These are phyloP conservation scores for Rhizopogon roseolus DNA, from an alignment of 768 basidiomycete genomes.

Conservation along the genomic window DNA sequence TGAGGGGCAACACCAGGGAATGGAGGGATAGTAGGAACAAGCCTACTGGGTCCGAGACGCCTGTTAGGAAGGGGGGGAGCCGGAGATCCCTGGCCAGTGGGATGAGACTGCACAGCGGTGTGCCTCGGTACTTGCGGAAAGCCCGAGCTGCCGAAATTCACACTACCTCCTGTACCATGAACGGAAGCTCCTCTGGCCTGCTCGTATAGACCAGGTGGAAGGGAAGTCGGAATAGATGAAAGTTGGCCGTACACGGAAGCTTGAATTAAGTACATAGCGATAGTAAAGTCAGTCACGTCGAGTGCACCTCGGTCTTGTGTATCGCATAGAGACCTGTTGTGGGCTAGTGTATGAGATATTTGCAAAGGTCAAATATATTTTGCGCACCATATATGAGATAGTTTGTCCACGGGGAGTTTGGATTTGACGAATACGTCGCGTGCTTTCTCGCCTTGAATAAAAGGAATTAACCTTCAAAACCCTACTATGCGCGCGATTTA, in stretches of 20 bases:
- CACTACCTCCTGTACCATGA: constrained; percentile 58
- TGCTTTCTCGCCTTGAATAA: constrained; percentile 71
- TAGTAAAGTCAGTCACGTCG: constrained; percentile 87
- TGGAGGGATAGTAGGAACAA: constrained; percentile 17
- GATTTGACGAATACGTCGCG: constrained; percentile 90
- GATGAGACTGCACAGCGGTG: constrained; percentile 53
- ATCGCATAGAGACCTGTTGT: constrained; percentile 84
- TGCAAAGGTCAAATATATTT: neutral
- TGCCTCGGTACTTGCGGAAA: constrained; percentile 50
- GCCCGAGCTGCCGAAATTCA: constrained; percentile 56
- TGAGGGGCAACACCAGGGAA: constrained; percentile 24
- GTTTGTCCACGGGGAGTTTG: constrained; percentile 77
- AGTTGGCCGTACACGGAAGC: constrained; percentile 80
- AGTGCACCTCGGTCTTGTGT: constrained; percentile 87
- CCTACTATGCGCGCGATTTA: neutral
- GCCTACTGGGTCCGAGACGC: constrained; percentile 13
- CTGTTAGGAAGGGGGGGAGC: constrained; percentile 21
- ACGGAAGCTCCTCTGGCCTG: constrained; percentile 50
- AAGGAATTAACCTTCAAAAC: neutral
- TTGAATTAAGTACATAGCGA: constrained; percentile 97
- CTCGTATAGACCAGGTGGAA: constrained; percentile 86
- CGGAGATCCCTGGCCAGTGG: constrained; percentile 34
- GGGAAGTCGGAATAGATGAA: constrained; percentile 60
- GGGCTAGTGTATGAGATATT: neutral
- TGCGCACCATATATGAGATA: constrained; percentile 88